Conservation (phyloP, 331 rosid species). For the Malus hybrid region DNA sequence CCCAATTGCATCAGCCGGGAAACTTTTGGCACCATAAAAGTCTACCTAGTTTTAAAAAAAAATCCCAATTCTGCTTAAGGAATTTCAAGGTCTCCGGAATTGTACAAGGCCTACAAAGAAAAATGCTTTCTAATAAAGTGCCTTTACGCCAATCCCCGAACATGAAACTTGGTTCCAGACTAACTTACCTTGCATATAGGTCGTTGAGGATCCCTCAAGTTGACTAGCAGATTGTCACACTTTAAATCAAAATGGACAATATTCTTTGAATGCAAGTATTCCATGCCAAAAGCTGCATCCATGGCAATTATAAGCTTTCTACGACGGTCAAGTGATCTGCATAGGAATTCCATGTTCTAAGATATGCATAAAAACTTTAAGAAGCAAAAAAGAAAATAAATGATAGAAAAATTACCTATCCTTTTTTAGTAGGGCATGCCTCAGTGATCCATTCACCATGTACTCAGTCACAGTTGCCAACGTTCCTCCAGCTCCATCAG, state of each 20-base stretch:
- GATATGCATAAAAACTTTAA: slow-evolving; percentile 11
- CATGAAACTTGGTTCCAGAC: not conserved
- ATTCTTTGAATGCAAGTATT: slow-evolving; percentile 61
- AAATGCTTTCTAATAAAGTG: not conserved
- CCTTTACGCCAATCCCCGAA: not conserved
- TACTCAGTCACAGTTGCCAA: slow-evolving; percentile 64
- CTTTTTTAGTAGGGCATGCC: slow-evolving; percentile 58
- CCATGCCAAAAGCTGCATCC: slow-evolving; percentile 86
- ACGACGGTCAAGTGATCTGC: slow-evolving; percentile 58
- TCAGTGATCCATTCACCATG: slow-evolving; percentile 72
- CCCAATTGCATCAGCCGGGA: not conserved
- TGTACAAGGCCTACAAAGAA: not conserved
- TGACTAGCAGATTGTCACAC: slow-evolving; percentile 67
- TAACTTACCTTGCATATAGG: slow-evolving; percentile 67
- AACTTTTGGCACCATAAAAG: not conserved
- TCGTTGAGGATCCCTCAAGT: slow-evolving; percentile 62
- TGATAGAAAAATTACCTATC: slow-evolving; percentile 33
- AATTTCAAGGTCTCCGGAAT: not conserved
- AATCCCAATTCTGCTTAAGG: not conserved
- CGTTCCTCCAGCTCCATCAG: slow-evolving; percentile 64
- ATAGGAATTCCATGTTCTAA: slow-evolving; percentile 18
- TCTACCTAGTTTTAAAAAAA: not conserved
- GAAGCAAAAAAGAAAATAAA: slow-evolving; percentile 15
- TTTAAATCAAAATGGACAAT: slow-evolving; percentile 74
- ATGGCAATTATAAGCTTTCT: slow-evolving; percentile 63